Base-by-base conservation (phyloP, 2,329 filamentous ascomycete genomes). In the Talaromyces sp. region DNA sequence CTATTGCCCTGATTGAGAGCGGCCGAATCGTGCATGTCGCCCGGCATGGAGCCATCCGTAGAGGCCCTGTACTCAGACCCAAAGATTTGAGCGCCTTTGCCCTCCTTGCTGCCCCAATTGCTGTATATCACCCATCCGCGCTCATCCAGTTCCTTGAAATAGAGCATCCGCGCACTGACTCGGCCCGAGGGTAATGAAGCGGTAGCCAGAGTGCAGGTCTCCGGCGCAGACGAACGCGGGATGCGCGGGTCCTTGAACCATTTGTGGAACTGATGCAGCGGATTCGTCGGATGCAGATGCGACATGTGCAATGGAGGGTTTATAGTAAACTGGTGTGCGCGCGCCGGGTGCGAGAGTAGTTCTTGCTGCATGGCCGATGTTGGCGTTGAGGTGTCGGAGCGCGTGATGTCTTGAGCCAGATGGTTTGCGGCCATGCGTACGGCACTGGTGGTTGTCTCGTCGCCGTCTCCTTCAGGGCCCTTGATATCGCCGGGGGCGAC, bases 61-160 rank as follows among this genome's bases (percentile, higher is more conserved):
- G 61, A 62, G 6, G 53, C 31, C 6, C 51, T 28, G n/a, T 59
- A 59, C 31, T 61, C 56, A 12, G 36, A 53, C 8, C 76, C 72
- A 60, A 77, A 78, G 1, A 80, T 73, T 60, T 79, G 75, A 34
- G 68, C 70, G 16, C 76, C 76, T 61, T 79, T 79, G 1, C 76
- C 76, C 64, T 88, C 87, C 31, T 83, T 78, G 63, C 87, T 91
- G 63, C 87, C 92, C 80, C 93, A 94, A 76, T 99, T 99, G 71
- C 87, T 90, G 82, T 98, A 99, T 56, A 99, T 83, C 51, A 98
- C 92, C 77, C 96, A 99, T 16, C 93, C 92, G 5, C 76, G 69
- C 59, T 81, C 76, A 75, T 98, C 93, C 28, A 98, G 86, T 81
- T 98, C 95, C 78, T 99, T 99, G 67, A 99, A 84, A 78, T 98